Evolutionary conservation across 2,329 filamentous ascomycete genomes (phyloP), one percentile per base, ranked within the genome.

Genomic region (Madurella mycetomatis): DNA sequence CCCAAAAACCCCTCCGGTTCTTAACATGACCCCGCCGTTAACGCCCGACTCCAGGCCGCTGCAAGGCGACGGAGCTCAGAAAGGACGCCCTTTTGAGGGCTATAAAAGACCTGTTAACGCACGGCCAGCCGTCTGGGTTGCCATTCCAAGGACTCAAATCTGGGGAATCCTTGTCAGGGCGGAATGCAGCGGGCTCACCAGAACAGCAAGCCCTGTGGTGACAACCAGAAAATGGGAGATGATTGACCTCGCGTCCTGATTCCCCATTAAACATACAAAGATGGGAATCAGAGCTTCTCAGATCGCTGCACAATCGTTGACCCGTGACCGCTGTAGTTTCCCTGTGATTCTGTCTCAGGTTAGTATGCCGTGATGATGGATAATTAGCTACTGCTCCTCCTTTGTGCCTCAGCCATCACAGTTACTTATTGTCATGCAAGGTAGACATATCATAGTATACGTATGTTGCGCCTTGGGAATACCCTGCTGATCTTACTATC

Each of bases 91-190:
- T 40, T 41, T 13, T 7, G 44, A 51, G 19, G 32, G 8, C 30
- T 40, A 52, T 32, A 46, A 42, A 37, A 34, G 43, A 46, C 34
- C 11, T 31, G 15, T 34, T 39, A 40, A 47, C 18, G 37, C 50
- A 39, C 44, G 32, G 15, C 30, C 31, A 43, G 37, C 45, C 49
- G 46, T 51, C 49, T 46, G 41, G 18, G 37, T 41, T 47, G 5
- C 46, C 25, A 46, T 46, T 19, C 25, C 34, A 37, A 47, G 39
- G 19, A 34, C 42, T 39, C 41, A 46, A 54, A 57, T 60, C 53
- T 55, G 57, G 57, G 57, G 57, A 60, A 60, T 52, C 57, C 57
- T 39, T 52, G 57, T 47, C 41, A 13, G 37, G 30, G 47, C 31
- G 47, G n/a, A 25, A 32, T 18, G 31, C 34, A 46, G 34, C 19